Conservation (phyloP, 176 grass and related monocot genomes). For the Raddia distichophylla region DNA sequence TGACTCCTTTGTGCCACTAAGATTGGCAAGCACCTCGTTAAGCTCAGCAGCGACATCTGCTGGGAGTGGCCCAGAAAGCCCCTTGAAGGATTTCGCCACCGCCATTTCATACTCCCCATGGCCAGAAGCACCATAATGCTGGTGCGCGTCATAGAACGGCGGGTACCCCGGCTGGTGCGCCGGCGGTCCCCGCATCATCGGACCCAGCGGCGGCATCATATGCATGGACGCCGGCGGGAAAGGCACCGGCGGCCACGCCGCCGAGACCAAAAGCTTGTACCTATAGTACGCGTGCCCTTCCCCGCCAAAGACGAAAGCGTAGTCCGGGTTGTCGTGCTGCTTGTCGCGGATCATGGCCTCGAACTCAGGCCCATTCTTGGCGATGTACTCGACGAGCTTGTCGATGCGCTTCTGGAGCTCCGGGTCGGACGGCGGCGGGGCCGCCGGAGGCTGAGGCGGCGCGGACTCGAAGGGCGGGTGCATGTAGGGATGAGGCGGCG, state of each 20-base stretch:
- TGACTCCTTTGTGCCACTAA: conserved; percentile 95
- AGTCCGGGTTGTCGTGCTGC: conserved; percentile 92
- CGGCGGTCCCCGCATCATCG: conserved; percentile 50
- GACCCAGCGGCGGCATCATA: conserved; percentile 57
- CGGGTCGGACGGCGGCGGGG: conserved; percentile 65
- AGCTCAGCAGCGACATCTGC: conserved; percentile 84
- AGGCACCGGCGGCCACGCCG: conserved; percentile 45
- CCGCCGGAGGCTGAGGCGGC: conserved; percentile 45
- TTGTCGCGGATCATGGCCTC: conserved; percentile 95
- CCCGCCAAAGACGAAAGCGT: conserved; percentile 96
- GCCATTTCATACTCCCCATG: conserved; percentile 60
- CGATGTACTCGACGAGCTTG: conserved; percentile 94
- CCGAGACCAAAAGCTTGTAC: conserved; percentile 71
- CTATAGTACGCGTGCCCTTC: conserved; percentile 94
- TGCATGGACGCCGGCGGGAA: conserved; percentile 55
- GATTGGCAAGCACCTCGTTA: conserved; percentile 62
- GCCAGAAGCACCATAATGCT: conserved; percentile 54
- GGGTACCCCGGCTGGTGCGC: conserved; percentile 67
- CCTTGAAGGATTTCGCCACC: conserved; percentile 59
- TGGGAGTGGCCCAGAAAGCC: conserved; percentile 72
- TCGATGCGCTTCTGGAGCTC: conserved; percentile 98
- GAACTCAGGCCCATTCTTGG: conserved; percentile 90
- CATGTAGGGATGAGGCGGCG: conserved; percentile 51
- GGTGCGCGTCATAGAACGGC: conserved; percentile 74
- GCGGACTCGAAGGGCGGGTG: conserved; percentile 61